Evolutionary conservation across 2,329 filamentous ascomycete species (phyloP).

Genomic region (Sarocladium oryzae): DNA sequence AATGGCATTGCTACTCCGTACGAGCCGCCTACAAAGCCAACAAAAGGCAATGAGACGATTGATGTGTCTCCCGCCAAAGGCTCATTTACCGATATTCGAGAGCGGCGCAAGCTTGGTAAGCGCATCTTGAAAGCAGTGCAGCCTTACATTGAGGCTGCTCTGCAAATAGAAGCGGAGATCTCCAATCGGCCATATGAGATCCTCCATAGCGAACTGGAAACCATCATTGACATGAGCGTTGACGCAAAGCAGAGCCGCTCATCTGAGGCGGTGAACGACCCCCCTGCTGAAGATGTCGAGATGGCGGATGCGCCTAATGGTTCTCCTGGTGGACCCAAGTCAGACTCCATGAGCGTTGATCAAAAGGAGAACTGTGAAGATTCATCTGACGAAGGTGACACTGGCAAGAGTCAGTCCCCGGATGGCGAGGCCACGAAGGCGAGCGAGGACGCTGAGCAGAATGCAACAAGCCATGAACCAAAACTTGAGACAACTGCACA

Average conservation of each 20-base stretch:
- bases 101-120: conserved; percentile 79
- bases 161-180: conserved; percentile 76
- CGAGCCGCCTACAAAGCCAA: conserved; percentile 19
- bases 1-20: conserved; percentile 42
- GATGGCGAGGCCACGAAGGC: conserved; percentile 15
- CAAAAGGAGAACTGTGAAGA: conserved; percentile 15
- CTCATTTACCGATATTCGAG: conserved; percentile 63
- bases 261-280: neutral
- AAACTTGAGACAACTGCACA: conserved; percentile 25
- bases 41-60: conserved; percentile 26
- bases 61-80: conserved; percentile 45
- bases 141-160: conserved; percentile 66
- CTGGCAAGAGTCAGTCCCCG: neutral
- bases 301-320: conserved; percentile 36
- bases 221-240: conserved; percentile 62
- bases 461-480: neutral
- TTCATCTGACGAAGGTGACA: neutral
- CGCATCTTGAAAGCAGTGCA: conserved; percentile 81
- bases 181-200: conserved; percentile 62
- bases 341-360: conserved; percentile 28
- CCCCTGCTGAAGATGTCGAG: conserved; percentile 26
- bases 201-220: conserved; percentile 67
- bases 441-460: neutral
- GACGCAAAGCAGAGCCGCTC: conserved; percentile 40
- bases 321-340: conserved; percentile 13